Base-by-base conservation (phyloP, 345 rosid species). In the Bruguiera parviflora region DNA sequence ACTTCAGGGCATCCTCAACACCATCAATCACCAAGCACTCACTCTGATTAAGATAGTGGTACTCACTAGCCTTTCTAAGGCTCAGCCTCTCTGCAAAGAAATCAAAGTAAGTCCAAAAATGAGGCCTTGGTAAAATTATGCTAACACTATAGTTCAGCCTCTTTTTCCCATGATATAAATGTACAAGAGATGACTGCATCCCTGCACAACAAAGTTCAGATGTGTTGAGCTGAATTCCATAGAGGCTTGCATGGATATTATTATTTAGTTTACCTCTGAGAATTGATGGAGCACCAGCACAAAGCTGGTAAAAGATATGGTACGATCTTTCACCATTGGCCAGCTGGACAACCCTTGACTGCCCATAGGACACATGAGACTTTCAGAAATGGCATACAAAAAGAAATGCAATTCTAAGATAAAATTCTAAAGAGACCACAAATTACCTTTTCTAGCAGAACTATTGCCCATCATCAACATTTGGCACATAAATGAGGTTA, bases 321-420 rank as follows among this genome's bases (percentile, higher is more conserved):
- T 87, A 95, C 22, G 99, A 88, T 79, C 99, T 81, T 87, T 95
- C 99, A 71, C 96, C 96, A 70, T 77, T 67, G 73, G 85, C 84
- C 75, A 92, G 75, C 79, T 95, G 97, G 81, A 88, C 96, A 61
- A 95, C 97, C 83, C 99, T 85, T 51, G 96, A 95, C 99, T 95
- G 96, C 75, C 72, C 81, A 75, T 76, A 84, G 15, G 22, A 73
- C 53, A 77, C 20, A 70, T 28, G 58, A 76, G 61, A 66, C 57
- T 67, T 71, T 82, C 73, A 85, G 82, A 72, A 79, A 67, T n/a
- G 15, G 65, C 39, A 64, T 21, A 64, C 33, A 46, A 69, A 70
- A 51, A 60, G 61, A 33, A 66, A 51, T 33, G 49, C 70, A 71
- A 57, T 55, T 69, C 64, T 28, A 55, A 71, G 58, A 19, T 33